Evolutionary conservation across 169 alveolate genomes (phyloP).

Genomic region (Cytauxzoon felis): DNA sequence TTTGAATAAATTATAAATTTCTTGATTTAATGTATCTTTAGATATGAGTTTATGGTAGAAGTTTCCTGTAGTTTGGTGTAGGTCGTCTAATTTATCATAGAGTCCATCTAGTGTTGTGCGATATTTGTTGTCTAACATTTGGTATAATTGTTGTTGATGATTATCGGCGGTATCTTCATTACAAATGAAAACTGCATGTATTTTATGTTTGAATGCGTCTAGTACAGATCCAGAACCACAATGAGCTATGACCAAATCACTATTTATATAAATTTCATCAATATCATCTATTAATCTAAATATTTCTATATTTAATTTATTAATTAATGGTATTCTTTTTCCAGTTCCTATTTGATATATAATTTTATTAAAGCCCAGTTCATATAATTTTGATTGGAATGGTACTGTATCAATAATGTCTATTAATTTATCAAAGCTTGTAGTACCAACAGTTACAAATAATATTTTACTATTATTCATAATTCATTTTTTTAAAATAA

Average conservation of each 20-base stretch:
- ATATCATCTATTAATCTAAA: conserved; percentile 63
- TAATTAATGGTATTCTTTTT: not conserved
- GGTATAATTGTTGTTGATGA: conserved; percentile 78
- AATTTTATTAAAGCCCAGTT: conserved; percentile 45
- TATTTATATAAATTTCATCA: conserved; percentile 39
- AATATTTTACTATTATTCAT: too few relatives aligned
- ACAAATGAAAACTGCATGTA: conserved; percentile 76
- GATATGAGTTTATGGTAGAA: conserved; percentile 25
- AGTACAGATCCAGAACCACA: conserved; percentile 84
- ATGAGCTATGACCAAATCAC: conserved; percentile 78
- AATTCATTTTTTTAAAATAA: not conserved
- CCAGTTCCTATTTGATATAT: conserved; percentile 47
- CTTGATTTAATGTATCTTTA: conserved; percentile 24
- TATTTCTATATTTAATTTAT: conserved; percentile 5
- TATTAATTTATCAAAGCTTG: conserved; percentile 46
- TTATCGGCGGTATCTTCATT: conserved; percentile 73
- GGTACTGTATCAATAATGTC: conserved; percentile 27
- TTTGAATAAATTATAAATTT: not conserved
- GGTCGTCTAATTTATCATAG: conserved; percentile 8
- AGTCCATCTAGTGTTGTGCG: conserved; percentile 41
- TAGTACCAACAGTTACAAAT: conserved; percentile 59
- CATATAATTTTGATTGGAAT: conserved; percentile 22
- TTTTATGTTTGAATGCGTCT: conserved; percentile 70
- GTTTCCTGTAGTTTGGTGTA: conserved; percentile 33
- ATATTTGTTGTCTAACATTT: conserved; percentile 30